Base-by-base conservation (phyloP, 1,284 basidiomycete genomes). In the Pseudozyma flocculosa region DNA sequence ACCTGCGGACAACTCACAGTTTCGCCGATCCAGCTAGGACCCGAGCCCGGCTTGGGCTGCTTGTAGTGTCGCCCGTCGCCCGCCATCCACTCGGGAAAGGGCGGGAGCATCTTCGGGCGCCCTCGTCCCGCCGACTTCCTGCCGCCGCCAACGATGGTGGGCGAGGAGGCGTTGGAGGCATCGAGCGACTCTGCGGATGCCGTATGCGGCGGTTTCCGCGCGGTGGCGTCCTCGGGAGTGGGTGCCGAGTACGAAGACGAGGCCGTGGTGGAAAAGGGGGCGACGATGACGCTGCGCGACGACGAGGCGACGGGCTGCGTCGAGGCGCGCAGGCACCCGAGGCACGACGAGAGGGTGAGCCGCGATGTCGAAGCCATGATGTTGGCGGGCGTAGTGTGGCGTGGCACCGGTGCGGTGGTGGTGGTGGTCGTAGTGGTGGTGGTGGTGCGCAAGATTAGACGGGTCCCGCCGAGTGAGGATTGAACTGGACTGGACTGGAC, bases 1-100 rank as follows among this genome's bases (percentile, higher is more conserved):
- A n/a, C n/a, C n/a, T n/a, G n/a, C n/a, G n/a, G n/a, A n/a, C n/a
- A n/a, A 26, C 50, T 43, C 45, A 52, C 50, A 2, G 70, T 75
- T 17, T 59, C 54, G n/a, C 61, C 70, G 48, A 75, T 66, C 72
- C 72, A 75, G 56, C 72, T 70, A 41, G 72, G 72, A 7, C 72
- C 72, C 41, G 54, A 58, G 2, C 69, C 65, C 0, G 70, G 65
- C 43, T 64, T 57, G 17, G 70, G 68, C 43, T 65, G 52, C 45
- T 71, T 70, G 58, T 57, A 75, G 8, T 53, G 66, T 13, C 58
- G 50, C 10, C 60, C 72, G 19, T 66, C 69, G 29, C 57, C 54
- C 19, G 45, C 50, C 22, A 75, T 63, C 72, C 72, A 75, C 47
- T 73, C 55, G 15, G 59, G 56, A 39, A 62, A 75, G 11, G 72